A percentile compares a stretch with the other conserved stretches of the same genome.
Conservation (phyloP, 2,329 filamentous ascomycete genomes). For the Sarocladiaceae sp. region DNA sequence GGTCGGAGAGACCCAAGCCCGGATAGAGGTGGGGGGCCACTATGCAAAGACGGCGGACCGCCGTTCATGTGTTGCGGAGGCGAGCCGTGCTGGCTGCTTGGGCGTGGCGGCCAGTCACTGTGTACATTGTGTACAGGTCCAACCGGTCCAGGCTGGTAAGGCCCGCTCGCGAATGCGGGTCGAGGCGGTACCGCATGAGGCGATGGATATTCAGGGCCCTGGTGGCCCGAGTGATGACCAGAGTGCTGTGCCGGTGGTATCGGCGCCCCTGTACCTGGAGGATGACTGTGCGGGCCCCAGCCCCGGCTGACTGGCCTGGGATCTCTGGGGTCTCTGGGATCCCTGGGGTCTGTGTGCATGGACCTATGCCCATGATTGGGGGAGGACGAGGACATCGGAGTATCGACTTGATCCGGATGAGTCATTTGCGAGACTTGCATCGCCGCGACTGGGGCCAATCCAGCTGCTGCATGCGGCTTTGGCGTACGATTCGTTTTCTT, state of each 20-base stretch:
- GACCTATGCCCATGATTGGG: neutral
- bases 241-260: slow-evolving; percentile 11
- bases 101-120: slow-evolving; percentile 43
- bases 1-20: slow-evolving; percentile 35
- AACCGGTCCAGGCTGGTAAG: slow-evolving; percentile 28
- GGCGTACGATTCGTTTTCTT: slow-evolving; percentile 47
- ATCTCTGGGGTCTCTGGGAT: neutral
- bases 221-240: slow-evolving; percentile 14
- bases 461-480: slow-evolving; percentile 21
- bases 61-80: slow-evolving; percentile 45
- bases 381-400: neutral
- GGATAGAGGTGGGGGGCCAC: slow-evolving; percentile 16
- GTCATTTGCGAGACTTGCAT: neutral
- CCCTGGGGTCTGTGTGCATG: neutral
- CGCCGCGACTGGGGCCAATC: slow-evolving; percentile 15
- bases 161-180: slow-evolving; percentile 24
- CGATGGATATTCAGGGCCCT: slow-evolving; percentile 6
- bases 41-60: slow-evolving; percentile 28
- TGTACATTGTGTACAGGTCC: slow-evolving; percentile 32
- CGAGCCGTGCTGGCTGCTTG: slow-evolving; percentile 42
- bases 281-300: neutral
- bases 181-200: neutral
- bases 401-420: neutral
- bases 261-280: slow-evolving; percentile 8
- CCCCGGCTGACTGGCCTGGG: slow-evolving; percentile 2